Base-by-base conservation (phyloP, 2,329 filamentous ascomycete species). In the Dactylella cylindrospora region DNA sequence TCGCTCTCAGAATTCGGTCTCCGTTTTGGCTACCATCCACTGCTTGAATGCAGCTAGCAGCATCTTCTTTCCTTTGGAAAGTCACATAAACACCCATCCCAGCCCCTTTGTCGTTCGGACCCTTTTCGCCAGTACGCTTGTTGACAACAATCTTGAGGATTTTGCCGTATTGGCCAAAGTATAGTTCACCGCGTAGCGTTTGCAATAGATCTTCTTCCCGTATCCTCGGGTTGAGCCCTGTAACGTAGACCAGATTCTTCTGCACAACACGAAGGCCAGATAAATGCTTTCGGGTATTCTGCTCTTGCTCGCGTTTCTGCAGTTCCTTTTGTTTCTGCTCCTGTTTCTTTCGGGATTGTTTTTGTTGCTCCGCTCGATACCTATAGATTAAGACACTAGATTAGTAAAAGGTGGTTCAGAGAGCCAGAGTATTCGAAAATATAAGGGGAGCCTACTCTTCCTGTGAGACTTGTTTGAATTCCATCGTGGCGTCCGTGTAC, bases 91-190 rank as follows among this genome's bases (percentile, higher is more conserved):
- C 91, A 39, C 93, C 93, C 3, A 98, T 62, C 12, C 46, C 61
- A 13, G 43, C 50, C 12, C 50, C 50, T 29, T 51, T 57, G 15
- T 50, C 54, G 13, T 40, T 49, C 3, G 54, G 22, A 23, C 81
- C 81, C 70, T 84, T 81, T 25, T 82, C 80, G 61, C 80, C 88
- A 73, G 95, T 95, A 32, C 90, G 83, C 73, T 95, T 96, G 78
- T 90, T 97, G 67, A 98, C 95, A 50, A 95, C 95, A 53, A 98
- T 97, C 74, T 98, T 98, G 71, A 95, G 86, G 68, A 98, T 98
- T 71, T 91, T 93, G 68, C 93, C 93, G 72, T 98, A 98, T 73
- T 98, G 93, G 4, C 93, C 93, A 70, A 98, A 98, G 72, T 96
- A 98, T 70, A 96, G 87, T 41, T 84, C 83, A 65, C 90, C 90